Base-by-base conservation (phyloP, 169 alveolate genomes). In the Plasmodium adleri region DNA sequence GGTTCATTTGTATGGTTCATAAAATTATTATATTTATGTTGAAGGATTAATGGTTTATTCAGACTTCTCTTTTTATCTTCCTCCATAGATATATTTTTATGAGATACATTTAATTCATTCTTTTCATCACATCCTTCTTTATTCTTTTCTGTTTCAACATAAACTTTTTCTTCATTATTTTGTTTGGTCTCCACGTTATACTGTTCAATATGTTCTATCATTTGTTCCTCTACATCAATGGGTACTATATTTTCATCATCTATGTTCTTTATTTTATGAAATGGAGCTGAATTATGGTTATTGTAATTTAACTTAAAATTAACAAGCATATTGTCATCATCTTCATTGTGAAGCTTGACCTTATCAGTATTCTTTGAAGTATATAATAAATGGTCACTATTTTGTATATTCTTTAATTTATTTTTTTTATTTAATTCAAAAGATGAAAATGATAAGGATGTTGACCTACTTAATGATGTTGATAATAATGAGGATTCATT, bases 271-370 rank as follows among this genome's bases (percentile, higher is more conserved):
- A 24, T n/a, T 26, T 43, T 24, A 39, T 24, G 8, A 6, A 64
- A 26, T 7, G 15, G 59, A 22, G 12, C 66, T 32, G 68, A 22
- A 8, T 59, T 28, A 5, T 4, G 15, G 2, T 64, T 28, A 28
- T 39, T 39, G 24, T 9, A 10, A 52, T 54, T 52, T 49, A 78
- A 39, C n/a, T 47, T 26, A 47, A 78, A 78, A n/a, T 56, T 78
- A 12, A 32, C 71, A 71, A 64, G 67, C 20, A 67, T 9, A 50
- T 22, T 78, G 56, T 59, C 66, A 24, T 78, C 50, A 12, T 78
- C 26, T 7, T 78, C 32, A 13, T 49, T 50, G 54, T 28, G n/a
- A 20, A 54, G 17, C 5, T 43, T 54, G 0, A 64, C 10, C 28
- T 52, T 59, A 26, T 78, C 45, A 17, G 64, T 6, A 13, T 66